Evolutionary conservation across 75 land plant genomes (phyloP), one percentile per base, ranked within the genome.

Genomic region (Isoetes taiwanensis): DNA sequence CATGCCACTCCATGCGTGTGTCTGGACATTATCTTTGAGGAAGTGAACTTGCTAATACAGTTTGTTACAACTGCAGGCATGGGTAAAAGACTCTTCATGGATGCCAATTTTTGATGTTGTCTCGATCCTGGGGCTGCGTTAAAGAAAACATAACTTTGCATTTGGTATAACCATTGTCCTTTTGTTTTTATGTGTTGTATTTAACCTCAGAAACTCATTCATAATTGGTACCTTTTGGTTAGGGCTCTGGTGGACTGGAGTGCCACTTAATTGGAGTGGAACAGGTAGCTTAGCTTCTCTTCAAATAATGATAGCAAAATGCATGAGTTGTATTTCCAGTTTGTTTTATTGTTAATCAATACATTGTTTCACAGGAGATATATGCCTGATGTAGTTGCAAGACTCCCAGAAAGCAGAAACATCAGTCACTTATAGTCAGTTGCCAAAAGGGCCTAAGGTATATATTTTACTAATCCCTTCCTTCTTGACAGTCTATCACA

Each of bases 241-340:
- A 90, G 97, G 97, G 11, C 84, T 86, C 21, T 90, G 97, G 97
- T 90, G 97, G 97, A 90, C 80, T 66, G 97, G 97, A 38, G 68
- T 53, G 21, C 81, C 97, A 56, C 64, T 79, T n/a, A 32, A 68
- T 90, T 54, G 59, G 72, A 12, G 85, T 76, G 60, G 61, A 90
- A 55, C 71, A 66, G 97, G 82, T 46, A 60, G 69, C 26, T 28
- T 21, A 25, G 14, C 56, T 8, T 12, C 39, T 14, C 39, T 37
- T 10, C 39, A 9, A 37, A 10, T 14, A 37, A 9, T 37, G 39
- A 37, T 10, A 37, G 14, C 39, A 14, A 37, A 9, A 37, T 10
- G 39, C 9, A 14, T 10, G 14, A 37, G 39, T 10, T n/a, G 39
- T 10, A 14, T 37, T 37, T 10, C 14, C 39, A 10, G 9, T 14